Percentiles rank a stretch among this genome's conserved stretches.
phyloP scores from a whole-genome alignment of 805 yeast species.

The Priceomyces medius region DNA sequence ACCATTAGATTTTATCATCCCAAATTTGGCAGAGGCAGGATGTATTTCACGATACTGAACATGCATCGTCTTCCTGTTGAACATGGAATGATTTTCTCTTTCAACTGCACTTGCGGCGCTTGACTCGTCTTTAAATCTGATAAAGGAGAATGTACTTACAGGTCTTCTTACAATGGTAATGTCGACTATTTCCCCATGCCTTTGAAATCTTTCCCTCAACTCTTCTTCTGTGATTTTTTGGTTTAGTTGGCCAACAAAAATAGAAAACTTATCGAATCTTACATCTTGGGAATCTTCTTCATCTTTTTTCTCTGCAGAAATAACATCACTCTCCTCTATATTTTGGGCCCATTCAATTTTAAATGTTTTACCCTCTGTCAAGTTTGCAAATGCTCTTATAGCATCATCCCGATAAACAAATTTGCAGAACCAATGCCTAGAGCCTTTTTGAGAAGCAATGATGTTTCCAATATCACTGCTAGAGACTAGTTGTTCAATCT shows the following conservation, averaged over 20 bases:
- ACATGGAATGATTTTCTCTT: constrained; percentile 76
- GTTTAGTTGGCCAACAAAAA: constrained; percentile 78
- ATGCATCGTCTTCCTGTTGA: constrained; percentile 72
- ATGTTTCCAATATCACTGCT: constrained; percentile 37
- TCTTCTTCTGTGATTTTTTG: constrained; percentile 53
- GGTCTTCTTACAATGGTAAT: constrained; percentile 54
- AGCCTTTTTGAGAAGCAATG: constrained; percentile 9
- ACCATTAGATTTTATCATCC: constrained; percentile 10
- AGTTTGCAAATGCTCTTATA: constrained; percentile 73
- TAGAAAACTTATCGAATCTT: constrained; percentile 60
- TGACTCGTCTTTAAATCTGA: constrained; percentile 59
- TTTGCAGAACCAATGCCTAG: constrained; percentile 68
- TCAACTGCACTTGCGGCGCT: constrained; percentile 89
- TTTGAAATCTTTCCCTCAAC: constrained; percentile 56
- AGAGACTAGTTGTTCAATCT: constrained; percentile 62
- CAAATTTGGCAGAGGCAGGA: constrained; percentile 4
- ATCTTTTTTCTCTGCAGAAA: constrained; percentile 5
- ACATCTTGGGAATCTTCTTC: constrained; percentile 4
- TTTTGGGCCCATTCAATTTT: constrained; percentile 86
- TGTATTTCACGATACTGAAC: constrained; percentile 75
- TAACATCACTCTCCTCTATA: constrained; percentile 47
- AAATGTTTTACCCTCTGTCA: constrained; percentile 55
- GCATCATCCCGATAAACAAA: constrained; percentile 86
- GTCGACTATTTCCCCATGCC: constrained; percentile 64
- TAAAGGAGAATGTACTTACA: constrained; percentile 66